A percentile compares a stretch with the other conserved stretches of the same genome.
These are phyloP conservation scores for Linum usitatissimum DNA, from an alignment of 345 rosid species.

Conservation along the genomic window DNA sequence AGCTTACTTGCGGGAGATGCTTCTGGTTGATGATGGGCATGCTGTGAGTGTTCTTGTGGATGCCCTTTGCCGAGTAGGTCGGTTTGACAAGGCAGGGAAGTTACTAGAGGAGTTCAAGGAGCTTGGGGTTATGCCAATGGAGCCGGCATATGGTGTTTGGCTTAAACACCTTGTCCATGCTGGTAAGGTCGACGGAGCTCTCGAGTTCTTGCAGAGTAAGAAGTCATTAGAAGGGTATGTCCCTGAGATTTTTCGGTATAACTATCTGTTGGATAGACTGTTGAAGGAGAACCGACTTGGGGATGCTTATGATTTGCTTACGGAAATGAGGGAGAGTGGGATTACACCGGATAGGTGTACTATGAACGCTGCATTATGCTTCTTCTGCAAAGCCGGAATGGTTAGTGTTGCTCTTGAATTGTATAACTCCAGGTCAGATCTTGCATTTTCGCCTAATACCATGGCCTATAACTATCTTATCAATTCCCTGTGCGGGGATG, in stretches of 20 bases:
- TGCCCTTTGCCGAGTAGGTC: conserved; percentile 35
- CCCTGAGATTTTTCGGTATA: conserved; percentile 47
- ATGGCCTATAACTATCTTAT: conserved; percentile 58
- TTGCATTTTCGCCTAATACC: conserved; percentile 38
- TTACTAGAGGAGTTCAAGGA: conserved; percentile 45
- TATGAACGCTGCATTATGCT: conserved; percentile 57
- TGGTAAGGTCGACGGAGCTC: conserved; percentile 38
- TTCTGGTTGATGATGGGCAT: conserved; percentile 16
- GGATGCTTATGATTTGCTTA: conserved; percentile 53
- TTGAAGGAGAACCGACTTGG: conserved; percentile 42
- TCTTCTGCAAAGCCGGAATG: conserved; percentile 79
- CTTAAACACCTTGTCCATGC: conserved; percentile 36
- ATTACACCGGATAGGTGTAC: conserved; percentile 48
- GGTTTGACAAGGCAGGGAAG: conserved; percentile 39
- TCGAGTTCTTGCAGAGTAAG: conserved; percentile 44
- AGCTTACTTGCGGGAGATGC: conserved; percentile 32
- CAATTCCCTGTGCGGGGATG: conserved; percentile 42
- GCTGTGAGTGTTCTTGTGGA: conserved; percentile 32
- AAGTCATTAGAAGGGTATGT: conserved; percentile 39
- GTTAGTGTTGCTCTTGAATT: conserved; percentile 61
- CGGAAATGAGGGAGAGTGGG: conserved; percentile 52
- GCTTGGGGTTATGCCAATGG: conserved; percentile 28
- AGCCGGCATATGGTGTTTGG: conserved; percentile 52
- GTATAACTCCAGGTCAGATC: conserved; percentile 46
- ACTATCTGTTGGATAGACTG: conserved; percentile 42